Percentiles rank a stretch among this genome's conserved stretches.
These are phyloP conservation scores for Mycena rebaudengoi DNA, from an alignment of 768 basidiomycete species.

Conservation along the genomic window DNA sequence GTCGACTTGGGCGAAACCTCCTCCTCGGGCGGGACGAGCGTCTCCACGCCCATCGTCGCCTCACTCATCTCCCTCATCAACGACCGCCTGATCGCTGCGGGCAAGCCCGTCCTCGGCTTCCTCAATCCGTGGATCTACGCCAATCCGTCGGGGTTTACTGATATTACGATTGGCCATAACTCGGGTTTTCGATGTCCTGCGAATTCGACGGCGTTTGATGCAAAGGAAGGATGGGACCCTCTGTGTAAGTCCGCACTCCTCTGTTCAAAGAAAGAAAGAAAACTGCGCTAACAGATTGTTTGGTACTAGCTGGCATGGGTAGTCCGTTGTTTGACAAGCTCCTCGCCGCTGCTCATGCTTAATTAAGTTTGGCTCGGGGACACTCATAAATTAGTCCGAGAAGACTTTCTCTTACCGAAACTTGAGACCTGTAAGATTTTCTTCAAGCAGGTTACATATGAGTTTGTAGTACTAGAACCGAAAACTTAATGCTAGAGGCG, in stretches of 20 bases:
- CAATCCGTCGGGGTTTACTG: not conserved
- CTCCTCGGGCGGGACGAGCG: not conserved
- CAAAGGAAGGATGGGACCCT: not conserved
- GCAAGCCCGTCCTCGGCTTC: not conserved
- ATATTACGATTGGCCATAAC: not conserved
- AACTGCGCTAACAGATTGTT: not conserved
- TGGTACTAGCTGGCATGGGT: not conserved
- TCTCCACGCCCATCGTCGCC: not conserved
- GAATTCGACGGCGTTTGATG: not conserved
- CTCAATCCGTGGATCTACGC: not conserved
- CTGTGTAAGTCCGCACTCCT: not conserved
- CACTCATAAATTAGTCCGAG: no score
- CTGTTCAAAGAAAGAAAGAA: no score
- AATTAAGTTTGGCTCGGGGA: no score
- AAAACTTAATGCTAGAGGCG: no score
- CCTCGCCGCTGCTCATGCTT: not conserved
- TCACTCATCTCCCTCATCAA: not conserved
- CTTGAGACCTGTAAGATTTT: no score
- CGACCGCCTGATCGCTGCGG: not conserved
- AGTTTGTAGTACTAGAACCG: no score
- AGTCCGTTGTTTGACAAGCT: not conserved
- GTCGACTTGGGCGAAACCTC: not conserved
- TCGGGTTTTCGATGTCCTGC: not conserved
- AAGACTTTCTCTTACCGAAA: no score
- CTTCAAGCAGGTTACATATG: no score